Percentiles rank a stretch among this genome's conserved stretches.
phyloP scores from a whole-genome alignment of 129 eudicot species.

The Chrysanthemum makinoi region DNA sequence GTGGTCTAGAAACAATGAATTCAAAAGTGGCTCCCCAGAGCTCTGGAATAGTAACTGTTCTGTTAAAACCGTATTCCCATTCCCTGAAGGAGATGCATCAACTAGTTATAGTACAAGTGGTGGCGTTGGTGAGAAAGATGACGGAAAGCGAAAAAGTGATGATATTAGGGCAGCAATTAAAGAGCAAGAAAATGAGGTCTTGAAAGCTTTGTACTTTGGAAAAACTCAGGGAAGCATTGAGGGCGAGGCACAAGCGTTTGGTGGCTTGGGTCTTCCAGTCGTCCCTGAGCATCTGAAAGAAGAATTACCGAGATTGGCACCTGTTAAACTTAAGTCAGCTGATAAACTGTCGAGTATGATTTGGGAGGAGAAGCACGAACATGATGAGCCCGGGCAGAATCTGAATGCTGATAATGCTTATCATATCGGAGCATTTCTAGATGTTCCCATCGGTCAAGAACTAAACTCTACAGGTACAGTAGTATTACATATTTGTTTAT shows the following conservation, averaged over 20 bases:
- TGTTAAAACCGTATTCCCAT: slow-evolving; percentile 71
- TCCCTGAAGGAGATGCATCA: slow-evolving; percentile 48
- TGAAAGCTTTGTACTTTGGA: slow-evolving; percentile 64
- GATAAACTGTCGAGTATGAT: slow-evolving; percentile 54
- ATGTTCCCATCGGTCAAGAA: slow-evolving; percentile 91
- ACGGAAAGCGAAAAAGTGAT: slow-evolving; percentile 52
- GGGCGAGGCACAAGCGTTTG: slow-evolving; percentile 38
- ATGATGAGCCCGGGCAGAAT: slow-evolving; percentile 63
- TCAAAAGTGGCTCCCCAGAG: slow-evolving; percentile 30
- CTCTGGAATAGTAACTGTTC: slow-evolving; percentile 57
- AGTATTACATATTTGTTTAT: slow-evolving; percentile 8
- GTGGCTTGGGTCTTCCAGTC: slow-evolving; percentile 44
- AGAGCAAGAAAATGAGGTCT: slow-evolving; percentile 82
- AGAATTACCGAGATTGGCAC: slow-evolving; percentile 82
- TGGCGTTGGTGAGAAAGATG: slow-evolving; percentile 42
- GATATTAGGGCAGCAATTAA: slow-evolving; percentile 62
- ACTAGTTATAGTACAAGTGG: slow-evolving; percentile 37
- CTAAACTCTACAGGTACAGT: slow-evolving; percentile 66
- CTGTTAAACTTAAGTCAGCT: slow-evolving; percentile 84
- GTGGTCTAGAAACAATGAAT: slow-evolving; percentile 53
- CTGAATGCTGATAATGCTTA: slow-evolving; percentile 54
- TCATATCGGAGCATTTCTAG: slow-evolving; percentile 83
- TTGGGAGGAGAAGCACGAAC: slow-evolving; percentile 86
- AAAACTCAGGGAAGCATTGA: slow-evolving; percentile 52
- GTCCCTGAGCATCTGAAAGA: slow-evolving; percentile 65